A percentile compares a stretch with the other conserved stretches of the same genome.
Conservation (phyloP, 2,329 filamentous ascomycete species). For the Diaporthe citriasiana region DNA sequence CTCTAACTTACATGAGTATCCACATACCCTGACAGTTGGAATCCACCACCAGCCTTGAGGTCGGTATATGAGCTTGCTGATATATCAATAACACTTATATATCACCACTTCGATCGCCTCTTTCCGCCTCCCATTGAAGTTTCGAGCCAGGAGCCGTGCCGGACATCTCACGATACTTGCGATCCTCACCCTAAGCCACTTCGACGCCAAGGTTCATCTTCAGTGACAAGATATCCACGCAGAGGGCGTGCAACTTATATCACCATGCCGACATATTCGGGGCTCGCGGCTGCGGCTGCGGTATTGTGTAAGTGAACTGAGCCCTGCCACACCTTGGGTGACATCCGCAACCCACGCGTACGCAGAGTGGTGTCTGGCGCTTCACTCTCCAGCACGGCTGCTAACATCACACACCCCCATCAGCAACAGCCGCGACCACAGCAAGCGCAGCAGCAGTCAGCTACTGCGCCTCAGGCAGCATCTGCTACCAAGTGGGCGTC, state of each 20-base stretch:
- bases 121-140: background rate
- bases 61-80: slow-evolving; percentile 9
- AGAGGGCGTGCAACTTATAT: background rate
- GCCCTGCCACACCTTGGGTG: background rate
- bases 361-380: background rate
- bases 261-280: slow-evolving; percentile 30
- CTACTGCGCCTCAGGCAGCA: slow-evolving; percentile 58
- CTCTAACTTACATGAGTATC: slow-evolving; percentile 29
- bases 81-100: slow-evolving; percentile 7
- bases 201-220: background rate
- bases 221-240: background rate
- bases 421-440: slow-evolving; percentile 46
- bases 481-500: slow-evolving; percentile 71
- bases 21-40: slow-evolving; percentile 23
- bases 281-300: slow-evolving; percentile 35
- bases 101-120: background rate
- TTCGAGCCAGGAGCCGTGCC: background rate
- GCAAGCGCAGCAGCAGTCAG: slow-evolving; percentile 49
- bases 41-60: background rate
- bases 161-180: background rate
- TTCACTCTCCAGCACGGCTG: background rate
- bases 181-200: background rate
- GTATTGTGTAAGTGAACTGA: slow-evolving; percentile 38
- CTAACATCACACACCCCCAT: background rate
- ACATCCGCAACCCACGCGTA: too few relatives aligned